Evolutionary conservation across 208 protist genomes (phyloP).

Genomic region (Trypanosoma vivax): DNA sequence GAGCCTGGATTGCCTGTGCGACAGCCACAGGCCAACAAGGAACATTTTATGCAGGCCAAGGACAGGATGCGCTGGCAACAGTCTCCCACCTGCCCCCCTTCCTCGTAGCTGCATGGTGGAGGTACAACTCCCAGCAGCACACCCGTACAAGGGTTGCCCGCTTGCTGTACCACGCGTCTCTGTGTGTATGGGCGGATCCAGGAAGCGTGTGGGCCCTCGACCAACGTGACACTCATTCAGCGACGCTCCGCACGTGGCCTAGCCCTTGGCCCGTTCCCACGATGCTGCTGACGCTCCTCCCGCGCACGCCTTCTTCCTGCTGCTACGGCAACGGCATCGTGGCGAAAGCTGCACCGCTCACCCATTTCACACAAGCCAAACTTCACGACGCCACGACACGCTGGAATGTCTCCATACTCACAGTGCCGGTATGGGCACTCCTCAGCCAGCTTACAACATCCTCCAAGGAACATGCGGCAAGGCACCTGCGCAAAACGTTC

Average conservation of each 20-base stretch:
- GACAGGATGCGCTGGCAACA: no score
- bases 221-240: no score
- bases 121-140: no score
- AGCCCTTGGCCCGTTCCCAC: not conserved
- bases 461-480: constrained; percentile 57
- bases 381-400: constrained; percentile 53
- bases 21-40: no score
- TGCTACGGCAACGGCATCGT: constrained; percentile 43
- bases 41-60: no score
- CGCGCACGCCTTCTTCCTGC: constrained; percentile 28
- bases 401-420: constrained; percentile 45
- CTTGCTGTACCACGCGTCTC: no score
- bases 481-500: constrained; percentile 39
- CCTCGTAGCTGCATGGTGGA: no score
- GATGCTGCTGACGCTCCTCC: constrained; percentile 16
- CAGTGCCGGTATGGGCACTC: constrained; percentile 81
- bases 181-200: no score
- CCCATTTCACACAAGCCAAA: constrained; percentile 53
- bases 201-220: no score
- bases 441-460: constrained; percentile 33
- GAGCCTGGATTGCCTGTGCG: no score
- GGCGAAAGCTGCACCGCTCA: constrained; percentile 60
- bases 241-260: not conserved
- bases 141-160: no score
- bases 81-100: no score